Conservation (phyloP, 768 basidiomycete species). For the Auriscalpium orientale region DNA sequence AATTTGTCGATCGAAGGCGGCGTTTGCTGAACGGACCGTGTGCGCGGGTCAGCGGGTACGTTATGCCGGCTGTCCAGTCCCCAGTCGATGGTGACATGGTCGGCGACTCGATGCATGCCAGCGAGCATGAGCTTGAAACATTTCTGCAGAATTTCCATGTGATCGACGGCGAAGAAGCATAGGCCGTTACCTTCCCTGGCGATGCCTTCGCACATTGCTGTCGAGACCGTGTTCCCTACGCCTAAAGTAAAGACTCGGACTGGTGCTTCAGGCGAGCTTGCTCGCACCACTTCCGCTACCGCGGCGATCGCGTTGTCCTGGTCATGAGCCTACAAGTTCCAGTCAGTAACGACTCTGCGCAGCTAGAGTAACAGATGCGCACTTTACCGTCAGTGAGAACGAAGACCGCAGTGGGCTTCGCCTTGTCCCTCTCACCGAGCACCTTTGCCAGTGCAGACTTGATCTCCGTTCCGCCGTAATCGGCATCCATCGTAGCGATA, state of each 20-base stretch:
- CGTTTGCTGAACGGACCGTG: constrained; percentile 22
- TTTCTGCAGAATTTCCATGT: constrained; percentile 41
- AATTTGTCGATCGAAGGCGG: constrained; percentile 25
- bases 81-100: constrained; percentile 46
- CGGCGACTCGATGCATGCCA: constrained; percentile 39
- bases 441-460: constrained; percentile 31
- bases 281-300: constrained; percentile 25
- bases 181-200: constrained; percentile 47
- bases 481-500: constrained; percentile 32
- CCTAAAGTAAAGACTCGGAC: constrained; percentile 52
- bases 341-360: neutral
- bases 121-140: constrained; percentile 44
- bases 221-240: constrained; percentile 44
- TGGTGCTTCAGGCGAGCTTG: constrained; percentile 23
- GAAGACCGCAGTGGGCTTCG: constrained; percentile 42
- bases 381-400: constrained; percentile 54
- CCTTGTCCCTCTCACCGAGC: constrained; percentile 26
- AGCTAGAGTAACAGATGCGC: neutral
- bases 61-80: constrained; percentile 1
- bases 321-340: constrained; percentile 8
- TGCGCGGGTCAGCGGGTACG: neutral
- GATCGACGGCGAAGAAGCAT: constrained; percentile 36
- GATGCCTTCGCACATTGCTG: constrained; percentile 44
- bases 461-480: constrained; percentile 49
- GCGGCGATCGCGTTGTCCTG: constrained; percentile 13